Conservation (phyloP, 768 basidiomycete genomes). For the Panellus pusillus region DNA sequence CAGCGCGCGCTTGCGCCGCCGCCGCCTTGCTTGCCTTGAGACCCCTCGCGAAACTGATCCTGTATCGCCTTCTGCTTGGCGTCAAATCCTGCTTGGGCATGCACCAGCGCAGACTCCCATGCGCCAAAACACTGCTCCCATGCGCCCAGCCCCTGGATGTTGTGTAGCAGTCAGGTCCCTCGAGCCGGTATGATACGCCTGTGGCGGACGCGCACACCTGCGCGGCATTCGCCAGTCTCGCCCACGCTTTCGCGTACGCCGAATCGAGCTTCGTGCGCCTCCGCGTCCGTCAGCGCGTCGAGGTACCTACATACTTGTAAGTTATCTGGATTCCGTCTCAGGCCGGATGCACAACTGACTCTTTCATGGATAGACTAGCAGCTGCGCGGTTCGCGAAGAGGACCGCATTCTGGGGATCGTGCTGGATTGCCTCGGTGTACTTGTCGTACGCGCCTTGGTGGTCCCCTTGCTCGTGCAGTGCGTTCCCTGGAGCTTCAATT, state of each 20-base stretch:
- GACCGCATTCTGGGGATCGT: conserved; percentile 41
- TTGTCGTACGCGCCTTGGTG: conserved; percentile 28
- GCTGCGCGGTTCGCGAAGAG: conserved; percentile 48
- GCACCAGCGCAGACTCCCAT: conserved; percentile 34
- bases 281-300: neutral
- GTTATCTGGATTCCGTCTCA: too few species aligned
- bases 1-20: too few species aligned
- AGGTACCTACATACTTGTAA: too few species aligned
- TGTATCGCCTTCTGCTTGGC: conserved; percentile 34
- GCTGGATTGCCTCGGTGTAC: conserved; percentile 42
- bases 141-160: conserved; percentile 24
- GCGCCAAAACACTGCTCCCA: conserved; percentile 26
- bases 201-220: too few species aligned
- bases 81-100: conserved; percentile 31
- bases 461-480: conserved; percentile 33
- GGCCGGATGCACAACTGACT: conserved; percentile 30
- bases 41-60: conserved; percentile 32
- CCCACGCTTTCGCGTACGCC: conserved; percentile 43
- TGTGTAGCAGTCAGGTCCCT: neutral
- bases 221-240: conserved; percentile 35
- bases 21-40: conserved; percentile 27
- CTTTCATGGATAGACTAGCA: conserved; percentile 35
- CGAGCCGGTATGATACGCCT: too few species aligned
- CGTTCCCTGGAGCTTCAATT: conserved; percentile 44
- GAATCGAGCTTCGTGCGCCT: conserved; percentile 40